Conservation (phyloP, 2,329 filamentous ascomycete species). For the Colletotrichum truncatum region DNA sequence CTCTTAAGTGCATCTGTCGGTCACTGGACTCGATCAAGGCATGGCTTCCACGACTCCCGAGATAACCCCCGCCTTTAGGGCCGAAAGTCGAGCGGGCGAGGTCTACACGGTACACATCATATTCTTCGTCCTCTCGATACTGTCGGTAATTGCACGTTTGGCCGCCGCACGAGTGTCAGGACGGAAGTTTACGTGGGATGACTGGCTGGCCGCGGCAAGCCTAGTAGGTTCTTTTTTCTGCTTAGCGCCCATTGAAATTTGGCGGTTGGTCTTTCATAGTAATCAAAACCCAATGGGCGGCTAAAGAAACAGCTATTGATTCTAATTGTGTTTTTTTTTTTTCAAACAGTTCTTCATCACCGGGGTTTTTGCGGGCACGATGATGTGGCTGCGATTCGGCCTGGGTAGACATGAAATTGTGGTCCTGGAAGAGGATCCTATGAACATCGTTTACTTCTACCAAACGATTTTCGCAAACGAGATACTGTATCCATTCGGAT, state of each 20-base stretch:
- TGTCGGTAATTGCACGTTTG: slow-evolving; percentile 4
- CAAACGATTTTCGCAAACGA: slow-evolving; percentile 27
- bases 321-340: too few species aligned
- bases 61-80: slow-evolving; percentile 6
- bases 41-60: slow-evolving; percentile 13
- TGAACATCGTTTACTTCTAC: slow-evolving; percentile 11
- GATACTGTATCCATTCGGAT: slow-evolving; percentile 11
- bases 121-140: slow-evolving; percentile 10
- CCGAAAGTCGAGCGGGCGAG: slow-evolving; percentile 9
- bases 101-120: slow-evolving; percentile 1
- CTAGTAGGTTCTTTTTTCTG: neutral
- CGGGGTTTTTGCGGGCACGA: slow-evolving; percentile 17
- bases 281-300: too few species aligned
- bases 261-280: neutral
- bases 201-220: slow-evolving; percentile 15
- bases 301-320: too few species aligned
- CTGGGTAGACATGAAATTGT: slow-evolving; percentile 20
- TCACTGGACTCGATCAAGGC: slow-evolving; percentile 10
- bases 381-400: slow-evolving; percentile 23
- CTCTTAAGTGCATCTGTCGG: neutral
- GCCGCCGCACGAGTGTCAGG: slow-evolving; percentile 3
- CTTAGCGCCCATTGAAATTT: too few species aligned
- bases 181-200: slow-evolving; percentile 11
- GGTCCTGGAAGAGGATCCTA: slow-evolving; percentile 13
- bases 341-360: slow-evolving; percentile 6